These are phyloP conservation scores for Solidago caesia DNA, from an alignment of 129 eudicot genomes.

Conservation along the genomic window DNA sequence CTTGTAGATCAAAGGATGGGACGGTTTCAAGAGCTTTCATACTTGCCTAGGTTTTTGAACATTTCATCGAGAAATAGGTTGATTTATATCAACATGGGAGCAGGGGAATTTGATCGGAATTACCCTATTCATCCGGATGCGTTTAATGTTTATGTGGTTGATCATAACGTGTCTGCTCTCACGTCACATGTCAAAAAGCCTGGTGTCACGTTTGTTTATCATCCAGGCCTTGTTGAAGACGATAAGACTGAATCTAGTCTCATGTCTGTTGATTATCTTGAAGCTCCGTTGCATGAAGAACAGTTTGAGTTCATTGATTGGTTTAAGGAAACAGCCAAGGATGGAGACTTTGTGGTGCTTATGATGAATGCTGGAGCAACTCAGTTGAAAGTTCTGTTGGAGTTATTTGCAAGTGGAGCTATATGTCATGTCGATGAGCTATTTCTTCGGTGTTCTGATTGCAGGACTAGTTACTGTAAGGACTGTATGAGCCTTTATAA, in stretches of 20 bases:
- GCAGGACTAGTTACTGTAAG: conserved; percentile 39
- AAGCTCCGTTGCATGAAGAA: conserved; percentile 62
- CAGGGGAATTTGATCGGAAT: conserved; percentile 42
- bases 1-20: conserved; percentile 30
- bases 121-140: conserved; percentile 47
- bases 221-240: conserved; percentile 63
- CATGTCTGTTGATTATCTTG: conserved; percentile 44
- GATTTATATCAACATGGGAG: conserved; percentile 75
- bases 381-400: conserved; percentile 60
- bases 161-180: conserved; percentile 68
- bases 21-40: conserved; percentile 29
- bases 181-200: conserved; percentile 74
- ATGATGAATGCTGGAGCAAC: conserved; percentile 63
- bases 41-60: conserved; percentile 51
- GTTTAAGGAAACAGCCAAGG: conserved; percentile 59
- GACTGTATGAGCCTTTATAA: conserved; percentile 49
- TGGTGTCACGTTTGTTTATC: conserved; percentile 75
- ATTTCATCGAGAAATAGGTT: conserved; percentile 65
- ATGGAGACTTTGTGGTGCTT: conserved; percentile 70
- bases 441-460: conserved; percentile 62
- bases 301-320: conserved; percentile 68
- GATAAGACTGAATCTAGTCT: conserved; percentile 30
- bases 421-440: conserved; percentile 84
- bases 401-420: conserved; percentile 63
- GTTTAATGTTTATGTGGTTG: conserved; percentile 64